A percentile compares a stretch with the other conserved stretches of the same genome.
Conservation (phyloP, 2,329 filamentous ascomycete genomes). For the Lecanosticta acicola region DNA sequence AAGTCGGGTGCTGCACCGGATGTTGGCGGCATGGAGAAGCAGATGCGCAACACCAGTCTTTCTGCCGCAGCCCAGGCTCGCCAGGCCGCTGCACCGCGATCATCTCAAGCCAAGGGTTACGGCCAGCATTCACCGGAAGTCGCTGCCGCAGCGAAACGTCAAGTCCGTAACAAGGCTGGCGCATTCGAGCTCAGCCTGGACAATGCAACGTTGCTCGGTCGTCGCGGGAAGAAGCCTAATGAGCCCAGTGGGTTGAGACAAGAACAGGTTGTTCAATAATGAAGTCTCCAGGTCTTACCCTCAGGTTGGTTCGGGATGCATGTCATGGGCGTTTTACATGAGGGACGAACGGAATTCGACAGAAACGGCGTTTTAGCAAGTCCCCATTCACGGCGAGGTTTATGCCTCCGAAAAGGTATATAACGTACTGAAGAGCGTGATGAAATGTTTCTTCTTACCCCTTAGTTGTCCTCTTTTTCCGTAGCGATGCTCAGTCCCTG, state of each 20-base stretch:
- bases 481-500: no score
- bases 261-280: slow-evolving; percentile 28
- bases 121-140: slow-evolving; percentile 83
- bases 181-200: slow-evolving; percentile 89
- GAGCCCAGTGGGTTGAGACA: slow-evolving; percentile 44
- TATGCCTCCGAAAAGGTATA: no score
- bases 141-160: slow-evolving; percentile 74
- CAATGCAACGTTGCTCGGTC: slow-evolving; percentile 80
- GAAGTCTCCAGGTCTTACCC: neutral
- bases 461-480: no score
- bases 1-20: slow-evolving; percentile 51
- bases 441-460: no score
- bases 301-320: neutral
- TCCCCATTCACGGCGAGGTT: no score
- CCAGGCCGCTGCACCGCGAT: slow-evolving; percentile 45
- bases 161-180: slow-evolving; percentile 66
- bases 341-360: neutral
- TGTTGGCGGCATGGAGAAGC: slow-evolving; percentile 74
- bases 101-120: slow-evolving; percentile 62
- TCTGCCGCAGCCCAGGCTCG: slow-evolving; percentile 59
- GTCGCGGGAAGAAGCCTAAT: slow-evolving; percentile 51
- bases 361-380: no score
- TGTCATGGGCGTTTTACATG: neutral
- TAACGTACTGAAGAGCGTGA: no score
- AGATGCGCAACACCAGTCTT: slow-evolving; percentile 78